These are phyloP conservation scores for Xylaria flabelliformis DNA, from an alignment of 495 filamentous ascomycete species.

Conservation along the genomic window DNA sequence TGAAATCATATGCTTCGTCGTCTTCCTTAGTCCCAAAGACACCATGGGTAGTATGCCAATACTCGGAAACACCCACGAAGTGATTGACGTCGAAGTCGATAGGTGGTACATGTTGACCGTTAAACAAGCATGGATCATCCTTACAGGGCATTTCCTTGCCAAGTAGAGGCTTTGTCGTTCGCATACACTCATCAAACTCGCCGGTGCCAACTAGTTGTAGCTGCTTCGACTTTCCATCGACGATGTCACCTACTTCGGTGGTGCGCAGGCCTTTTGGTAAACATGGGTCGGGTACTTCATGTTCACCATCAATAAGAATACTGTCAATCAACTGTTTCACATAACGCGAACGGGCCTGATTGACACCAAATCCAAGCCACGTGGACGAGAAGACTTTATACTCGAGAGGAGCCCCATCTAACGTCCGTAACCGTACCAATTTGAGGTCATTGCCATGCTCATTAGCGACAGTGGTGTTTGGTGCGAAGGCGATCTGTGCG, in stretches of 20 bases:
- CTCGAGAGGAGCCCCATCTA: slow-evolving; percentile 77
- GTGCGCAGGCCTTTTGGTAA: slow-evolving; percentile 78
- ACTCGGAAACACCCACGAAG: slow-evolving; percentile 97
- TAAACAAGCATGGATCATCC: slow-evolving; percentile 84
- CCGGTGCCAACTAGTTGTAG: slow-evolving; percentile 77
- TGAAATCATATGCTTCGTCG: slow-evolving; percentile 83
- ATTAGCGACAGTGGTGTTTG: slow-evolving; percentile 86
- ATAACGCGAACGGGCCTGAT: slow-evolving; percentile 85
- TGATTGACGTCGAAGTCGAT: slow-evolving; percentile 99
- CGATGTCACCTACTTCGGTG: slow-evolving; percentile 63
- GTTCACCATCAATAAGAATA: slow-evolving; percentile 55
- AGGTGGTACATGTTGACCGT: slow-evolving; percentile 88
- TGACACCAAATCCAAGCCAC: slow-evolving; percentile 95
- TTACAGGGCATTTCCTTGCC: slow-evolving; percentile 87
- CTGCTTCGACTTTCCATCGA: slow-evolving; percentile 40
- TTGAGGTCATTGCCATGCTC: slow-evolving; percentile 93
- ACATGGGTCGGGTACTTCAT: slow-evolving; percentile 90
- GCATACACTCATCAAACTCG: slow-evolving; percentile 82
- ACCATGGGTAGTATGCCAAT: slow-evolving; percentile 98
- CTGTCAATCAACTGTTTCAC: slow-evolving; percentile 71
- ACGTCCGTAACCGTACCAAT: slow-evolving; percentile 78
- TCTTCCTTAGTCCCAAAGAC: slow-evolving; percentile 85
- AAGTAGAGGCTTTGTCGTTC: slow-evolving; percentile 81
- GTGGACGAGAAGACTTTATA: slow-evolving; percentile 93
- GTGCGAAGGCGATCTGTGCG: slow-evolving; percentile 96